A percentile compares a stretch with the other conserved stretches of the same genome.
Conservation (phyloP, 441 rosid species). For the Capsella rubella region DNA sequence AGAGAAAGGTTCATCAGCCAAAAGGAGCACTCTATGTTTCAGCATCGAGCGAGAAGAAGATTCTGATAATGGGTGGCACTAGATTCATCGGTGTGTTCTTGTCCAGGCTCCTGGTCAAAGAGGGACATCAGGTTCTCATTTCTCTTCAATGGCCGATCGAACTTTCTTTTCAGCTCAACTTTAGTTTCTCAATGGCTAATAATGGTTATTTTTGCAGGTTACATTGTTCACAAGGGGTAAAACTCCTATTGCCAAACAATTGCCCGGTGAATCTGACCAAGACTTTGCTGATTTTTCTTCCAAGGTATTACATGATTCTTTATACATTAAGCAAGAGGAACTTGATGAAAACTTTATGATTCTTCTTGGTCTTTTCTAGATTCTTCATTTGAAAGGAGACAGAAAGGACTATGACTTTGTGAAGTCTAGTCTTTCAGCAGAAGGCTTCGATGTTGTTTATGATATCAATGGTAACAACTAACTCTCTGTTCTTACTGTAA, state of each 20-base stretch:
- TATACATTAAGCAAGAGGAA: slow-evolving; percentile 6
- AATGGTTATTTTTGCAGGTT: slow-evolving; percentile 59
- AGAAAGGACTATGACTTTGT: slow-evolving; percentile 89
- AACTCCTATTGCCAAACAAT: slow-evolving; percentile 80
- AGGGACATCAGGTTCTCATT: slow-evolving; percentile 80
- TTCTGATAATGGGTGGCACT: slow-evolving; percentile 93
- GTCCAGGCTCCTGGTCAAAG: slow-evolving; percentile 88
- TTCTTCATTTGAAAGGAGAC: slow-evolving; percentile 94
- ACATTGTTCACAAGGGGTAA: slow-evolving; percentile 96
- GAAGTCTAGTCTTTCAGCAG: slow-evolving; percentile 90
- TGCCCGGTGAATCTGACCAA: slow-evolving; percentile 90
- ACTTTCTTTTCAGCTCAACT: neutral
- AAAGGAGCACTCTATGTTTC: slow-evolving; percentile 69
- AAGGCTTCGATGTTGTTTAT: slow-evolving; percentile 93
- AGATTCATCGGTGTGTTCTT: slow-evolving; percentile 83
- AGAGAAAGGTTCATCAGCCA: slow-evolving; percentile 65
- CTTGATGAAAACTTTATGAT: neutral
- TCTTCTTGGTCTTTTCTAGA: slow-evolving; percentile 45
- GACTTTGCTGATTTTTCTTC: slow-evolving; percentile 87
- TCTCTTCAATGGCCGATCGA: slow-evolving; percentile 17
- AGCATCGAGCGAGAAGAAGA: slow-evolving; percentile 78
- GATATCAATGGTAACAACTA: slow-evolving; percentile 79
- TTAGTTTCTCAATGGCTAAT: slow-evolving; percentile 7
- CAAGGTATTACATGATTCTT: slow-evolving; percentile 56
- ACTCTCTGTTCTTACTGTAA: slow-evolving; percentile 21